Conservation (phyloP, 2,329 filamentous ascomycete species). For the Pyrenochaeta sp. region DNA sequence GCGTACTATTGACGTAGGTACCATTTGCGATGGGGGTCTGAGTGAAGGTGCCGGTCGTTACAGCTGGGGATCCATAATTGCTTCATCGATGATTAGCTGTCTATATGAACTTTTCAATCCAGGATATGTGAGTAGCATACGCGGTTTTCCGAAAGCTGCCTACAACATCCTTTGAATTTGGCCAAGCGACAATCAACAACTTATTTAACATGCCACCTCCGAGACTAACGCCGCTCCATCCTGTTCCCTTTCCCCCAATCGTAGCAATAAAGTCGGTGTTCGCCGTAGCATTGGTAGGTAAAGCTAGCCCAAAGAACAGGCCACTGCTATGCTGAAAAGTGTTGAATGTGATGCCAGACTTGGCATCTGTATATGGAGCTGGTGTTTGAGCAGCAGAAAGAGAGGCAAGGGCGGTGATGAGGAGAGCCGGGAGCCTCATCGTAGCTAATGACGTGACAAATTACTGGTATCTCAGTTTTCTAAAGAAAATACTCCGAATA, state of each 20-base stretch:
- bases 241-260: constrained; percentile 57
- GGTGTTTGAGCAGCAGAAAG: constrained; percentile 28
- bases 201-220: constrained; percentile 58
- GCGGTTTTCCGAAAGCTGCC: constrained; percentile 55
- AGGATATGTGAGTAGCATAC: constrained; percentile 18
- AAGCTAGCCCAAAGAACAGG: constrained; percentile 60
- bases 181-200: constrained; percentile 61
- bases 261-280: constrained; percentile 63
- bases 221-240: constrained; percentile 61
- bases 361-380: constrained; percentile 35
- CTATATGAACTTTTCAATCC: too few species aligned
- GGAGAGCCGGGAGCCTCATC: constrained; percentile 30
- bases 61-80: constrained; percentile 58
- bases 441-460: neutral
- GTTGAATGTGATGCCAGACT: constrained; percentile 39
- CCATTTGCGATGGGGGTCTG: constrained; percentile 59
- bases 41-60: constrained; percentile 55
- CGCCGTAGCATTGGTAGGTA: constrained; percentile 52
- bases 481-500: neutral
- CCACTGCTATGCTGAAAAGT: constrained; percentile 37
- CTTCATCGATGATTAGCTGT: constrained; percentile 19
- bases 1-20: constrained; percentile 62
- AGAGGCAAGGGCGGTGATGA: constrained; percentile 14
- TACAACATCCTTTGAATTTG: constrained; percentile 56
- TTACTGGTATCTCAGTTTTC: neutral